These are phyloP conservation scores for Castanopsis chinensis DNA, from an alignment of 306 rosid species.

Conservation along the genomic window DNA sequence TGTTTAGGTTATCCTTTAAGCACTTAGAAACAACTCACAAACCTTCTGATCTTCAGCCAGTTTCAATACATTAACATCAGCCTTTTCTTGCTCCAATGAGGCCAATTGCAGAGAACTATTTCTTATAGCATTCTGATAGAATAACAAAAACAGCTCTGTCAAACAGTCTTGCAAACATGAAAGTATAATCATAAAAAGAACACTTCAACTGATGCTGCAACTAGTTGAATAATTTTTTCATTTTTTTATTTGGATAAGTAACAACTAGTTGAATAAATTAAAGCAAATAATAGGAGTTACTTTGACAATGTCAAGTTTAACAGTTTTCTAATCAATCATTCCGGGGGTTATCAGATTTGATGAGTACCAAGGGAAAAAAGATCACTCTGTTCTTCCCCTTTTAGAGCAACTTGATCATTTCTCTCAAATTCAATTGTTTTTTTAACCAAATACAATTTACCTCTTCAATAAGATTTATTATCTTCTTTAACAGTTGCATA, in stretches of 20 bases:
- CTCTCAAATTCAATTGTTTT: not conserved
- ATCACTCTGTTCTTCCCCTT: slow-evolving; percentile 11
- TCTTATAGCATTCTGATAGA: slow-evolving; percentile 55
- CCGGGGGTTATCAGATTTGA: slow-evolving; percentile 3
- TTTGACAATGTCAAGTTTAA: not conserved
- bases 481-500: too few relatives aligned
- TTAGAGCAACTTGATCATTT: not conserved
- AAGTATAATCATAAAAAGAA: not conserved
- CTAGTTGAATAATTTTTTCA: not conserved
- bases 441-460: not conserved
- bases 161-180: slow-evolving; percentile 17
- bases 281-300: slow-evolving; percentile 16
- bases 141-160: slow-evolving; percentile 20
- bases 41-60: slow-evolving; percentile 97
- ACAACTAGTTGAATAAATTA: not conserved
- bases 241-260: too few relatives aligned
- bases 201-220: not conserved
- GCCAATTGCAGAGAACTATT: slow-evolving; percentile 85
- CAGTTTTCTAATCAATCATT: slow-evolving; percentile 12
- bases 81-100: slow-evolving; percentile 72
- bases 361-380: slow-evolving; percentile 1
- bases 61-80: slow-evolving; percentile 72
- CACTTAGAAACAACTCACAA: slow-evolving; percentile 29
- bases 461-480: not conserved
- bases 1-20: slow-evolving; percentile 11